A percentile compares a stretch with the other conserved stretches of the same genome.
Conservation (phyloP, 106 monocot species). For the Triglochin maritima region DNA sequence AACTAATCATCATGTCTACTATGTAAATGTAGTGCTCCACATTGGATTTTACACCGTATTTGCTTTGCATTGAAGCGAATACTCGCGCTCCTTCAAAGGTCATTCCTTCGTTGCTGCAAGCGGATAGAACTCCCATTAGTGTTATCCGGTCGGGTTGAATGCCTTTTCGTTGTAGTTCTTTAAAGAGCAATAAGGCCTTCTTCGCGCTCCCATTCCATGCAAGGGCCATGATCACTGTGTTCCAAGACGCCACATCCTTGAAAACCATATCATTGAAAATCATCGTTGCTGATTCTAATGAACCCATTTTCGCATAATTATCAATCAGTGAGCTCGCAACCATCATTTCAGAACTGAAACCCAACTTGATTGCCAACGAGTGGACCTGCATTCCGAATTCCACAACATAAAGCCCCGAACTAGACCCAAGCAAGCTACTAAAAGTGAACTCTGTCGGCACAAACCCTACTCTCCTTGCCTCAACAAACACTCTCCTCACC, state of each 20-base stretch:
- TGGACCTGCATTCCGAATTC: constrained; percentile 47
- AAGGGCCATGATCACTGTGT: constrained; percentile 59
- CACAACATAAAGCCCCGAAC: constrained; percentile 28
- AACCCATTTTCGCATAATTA: constrained; percentile 55
- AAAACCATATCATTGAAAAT: constrained; percentile 32
- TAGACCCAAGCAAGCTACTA: constrained; percentile 41
- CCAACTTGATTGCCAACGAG: constrained; percentile 37
- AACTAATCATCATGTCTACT: constrained; percentile 50
- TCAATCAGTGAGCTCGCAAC: constrained; percentile 50
- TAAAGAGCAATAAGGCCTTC: constrained; percentile 40
- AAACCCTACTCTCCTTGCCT: constrained; percentile 18
- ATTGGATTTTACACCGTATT: constrained; percentile 24
- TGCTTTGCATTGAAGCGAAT: constrained; percentile 41
- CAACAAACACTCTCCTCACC: constrained; percentile 33
- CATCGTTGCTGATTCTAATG: constrained; percentile 19
- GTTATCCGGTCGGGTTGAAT: constrained; percentile 55
- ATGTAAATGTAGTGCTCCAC: constrained; percentile 44
- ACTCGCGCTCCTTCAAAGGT: constrained; percentile 34
- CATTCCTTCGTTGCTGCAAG: constrained; percentile 42
- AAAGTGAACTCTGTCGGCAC: constrained; percentile 64
- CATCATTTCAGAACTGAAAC: constrained; percentile 36
- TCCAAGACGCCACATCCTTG: constrained; percentile 53
- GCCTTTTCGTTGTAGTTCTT: constrained; percentile 20
- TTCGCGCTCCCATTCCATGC: constrained; percentile 37
- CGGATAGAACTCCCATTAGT: constrained; percentile 43